Percentiles rank a stretch among this genome's conserved stretches.
These are phyloP conservation scores for Ceratobasidium theobromae DNA, from an alignment of 1,284 basidiomycete genomes.

Conservation along the genomic window DNA sequence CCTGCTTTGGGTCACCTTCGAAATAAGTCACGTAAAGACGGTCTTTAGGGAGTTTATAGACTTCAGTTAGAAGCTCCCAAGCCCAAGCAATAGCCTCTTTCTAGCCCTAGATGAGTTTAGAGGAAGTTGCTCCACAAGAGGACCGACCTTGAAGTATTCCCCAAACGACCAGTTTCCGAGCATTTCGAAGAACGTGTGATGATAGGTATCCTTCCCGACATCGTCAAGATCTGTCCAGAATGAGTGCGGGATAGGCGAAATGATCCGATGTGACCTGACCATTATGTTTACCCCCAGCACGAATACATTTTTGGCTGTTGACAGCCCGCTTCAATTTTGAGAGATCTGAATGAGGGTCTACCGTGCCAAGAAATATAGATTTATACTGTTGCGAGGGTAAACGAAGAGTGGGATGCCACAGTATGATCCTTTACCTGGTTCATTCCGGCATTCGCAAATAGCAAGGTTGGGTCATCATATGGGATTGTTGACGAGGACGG, in stretches of 20 bases:
- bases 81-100: slow-evolving; percentile 91
- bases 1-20: slow-evolving; percentile 85
- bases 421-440: slow-evolving; percentile 64
- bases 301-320: slow-evolving; percentile 97
- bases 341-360: slow-evolving; percentile 88
- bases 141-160: slow-evolving; percentile 94
- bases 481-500: slow-evolving; percentile 94
- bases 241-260: neutral
- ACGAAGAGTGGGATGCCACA: slow-evolving; percentile 1
- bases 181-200: slow-evolving; percentile 99
- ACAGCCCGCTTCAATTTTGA: slow-evolving; percentile 89
- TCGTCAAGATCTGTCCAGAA: slow-evolving; percentile 82
- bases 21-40: slow-evolving; percentile 98
- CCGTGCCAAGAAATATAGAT: slow-evolving; percentile 93
- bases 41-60: slow-evolving; percentile 88
- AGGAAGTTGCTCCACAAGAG: neutral
- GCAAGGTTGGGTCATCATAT: slow-evolving; percentile 93
- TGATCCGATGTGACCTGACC: slow-evolving; percentile 51
- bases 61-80: slow-evolving; percentile 89
- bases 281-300: slow-evolving; percentile 98
- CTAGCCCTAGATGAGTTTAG: slow-evolving; percentile 47
- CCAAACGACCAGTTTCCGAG: slow-evolving; percentile 99
- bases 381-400: slow-evolving; percentile 73
- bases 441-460: slow-evolving; percentile 99
- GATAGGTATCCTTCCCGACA: slow-evolving; percentile 96